These are phyloP conservation scores for Ascochyta pisi DNA, from an alignment of 2,329 filamentous ascomycete genomes.

Conservation along the genomic window DNA sequence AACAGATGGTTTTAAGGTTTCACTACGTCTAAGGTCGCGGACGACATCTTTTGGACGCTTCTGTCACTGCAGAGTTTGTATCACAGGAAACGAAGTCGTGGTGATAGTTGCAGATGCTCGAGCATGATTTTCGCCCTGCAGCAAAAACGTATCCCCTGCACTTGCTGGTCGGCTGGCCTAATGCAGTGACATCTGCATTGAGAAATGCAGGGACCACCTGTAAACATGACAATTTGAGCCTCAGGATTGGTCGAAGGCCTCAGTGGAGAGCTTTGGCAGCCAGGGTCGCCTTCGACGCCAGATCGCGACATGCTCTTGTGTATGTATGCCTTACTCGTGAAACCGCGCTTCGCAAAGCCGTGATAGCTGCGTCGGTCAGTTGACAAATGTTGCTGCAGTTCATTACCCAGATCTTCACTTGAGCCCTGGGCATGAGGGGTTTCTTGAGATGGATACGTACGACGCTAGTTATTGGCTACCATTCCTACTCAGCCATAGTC, in stretches of 20 bases:
- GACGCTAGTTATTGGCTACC: neutral
- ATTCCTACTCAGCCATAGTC: neutral
- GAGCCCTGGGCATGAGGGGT: neutral
- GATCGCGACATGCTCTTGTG: too few species aligned
- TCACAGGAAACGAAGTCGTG: neutral
- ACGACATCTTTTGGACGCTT: neutral
- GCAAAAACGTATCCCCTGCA: slow-evolving; percentile 1
- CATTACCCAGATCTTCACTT: too few species aligned
- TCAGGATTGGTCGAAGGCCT: neutral
- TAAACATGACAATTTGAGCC: neutral
- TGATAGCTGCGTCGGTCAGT: too few species aligned
- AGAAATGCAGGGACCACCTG: slow-evolving; percentile 3
- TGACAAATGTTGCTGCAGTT: too few species aligned
- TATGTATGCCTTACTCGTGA: too few species aligned
- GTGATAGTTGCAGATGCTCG: neutral
- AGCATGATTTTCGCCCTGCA: neutral
- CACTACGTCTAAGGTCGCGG: neutral
- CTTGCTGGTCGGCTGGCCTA: slow-evolving; percentile 1
- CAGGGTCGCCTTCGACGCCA: too few species aligned
- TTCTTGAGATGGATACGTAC: neutral
- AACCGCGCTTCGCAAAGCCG: too few species aligned
- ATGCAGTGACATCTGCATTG: slow-evolving; percentile 2
- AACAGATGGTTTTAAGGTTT: neutral
- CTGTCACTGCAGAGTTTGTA: neutral
- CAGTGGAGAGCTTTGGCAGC: too few species aligned